Evolutionary conservation across 1,284 basidiomycete genomes (phyloP), one percentile per base, ranked within the genome.

Genomic region (Vanrija sp.): DNA sequence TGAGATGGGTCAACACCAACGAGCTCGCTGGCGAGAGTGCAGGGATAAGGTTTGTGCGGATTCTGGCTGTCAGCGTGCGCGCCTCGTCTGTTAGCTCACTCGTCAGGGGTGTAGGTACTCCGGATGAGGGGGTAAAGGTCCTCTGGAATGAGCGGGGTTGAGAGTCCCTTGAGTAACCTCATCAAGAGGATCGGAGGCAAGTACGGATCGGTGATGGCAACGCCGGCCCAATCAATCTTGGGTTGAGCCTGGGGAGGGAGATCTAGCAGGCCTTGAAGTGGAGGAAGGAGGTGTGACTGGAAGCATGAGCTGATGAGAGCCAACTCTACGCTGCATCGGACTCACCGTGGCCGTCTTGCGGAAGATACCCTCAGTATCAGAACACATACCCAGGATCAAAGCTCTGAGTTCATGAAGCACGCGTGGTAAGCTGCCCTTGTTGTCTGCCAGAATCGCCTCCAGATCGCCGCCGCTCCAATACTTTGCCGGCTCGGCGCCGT

Each of bases 341-440:
- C 68, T 59, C 55, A 69, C 72, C 43, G 63, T 65, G 2, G 68
- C 58, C 2, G 62, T 52, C 14, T 67, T 56, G 39, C 73, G 62
- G 55, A 73, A 75, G 29, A 73, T 63, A 38, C 73, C 73, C 52
- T 73, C 71, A 0, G 63, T 65, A 1, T 6, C 23, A 1, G 58
- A 53, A 48, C 69, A 71, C 42, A 66, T 53, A 6, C n/a, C 26
- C 25, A 68, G 34, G 19, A 75, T 73, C 5, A 60, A 62, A 4
- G 49, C 49, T n/a, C 62, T 43, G 15, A 75, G 47, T 2, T 63
- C 54, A 0, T 47, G 44, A 5, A 73, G 34, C 29, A 66, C 40
- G 6, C 47, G 52, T 5, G 68, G 68, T 9, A 69, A 38, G 19
- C 53, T 49, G 3, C 66, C 67, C 0, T 43, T 42, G 18, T 44